phyloP scores from a whole-genome alignment of 83 land plant genomes.

The Thuja plicata region DNA sequence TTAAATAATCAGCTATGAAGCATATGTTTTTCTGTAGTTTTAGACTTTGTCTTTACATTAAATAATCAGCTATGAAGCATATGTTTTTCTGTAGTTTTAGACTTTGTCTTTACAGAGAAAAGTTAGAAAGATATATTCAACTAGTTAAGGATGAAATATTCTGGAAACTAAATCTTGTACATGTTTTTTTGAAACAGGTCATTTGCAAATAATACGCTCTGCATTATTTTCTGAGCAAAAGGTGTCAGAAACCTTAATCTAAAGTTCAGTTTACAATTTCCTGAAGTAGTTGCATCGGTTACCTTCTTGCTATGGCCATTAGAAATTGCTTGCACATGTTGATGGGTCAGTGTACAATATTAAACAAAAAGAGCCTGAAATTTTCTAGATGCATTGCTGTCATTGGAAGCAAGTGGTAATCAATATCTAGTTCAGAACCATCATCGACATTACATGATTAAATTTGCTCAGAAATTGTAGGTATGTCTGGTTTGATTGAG shows the following conservation, averaged over 20 bases:
- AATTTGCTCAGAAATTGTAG: conserved; percentile 2
- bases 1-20: not conserved
- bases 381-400: not conserved
- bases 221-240: not conserved
- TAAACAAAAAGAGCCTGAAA: not conserved
- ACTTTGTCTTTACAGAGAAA: not conserved
- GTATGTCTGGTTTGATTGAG: conserved; percentile 83
- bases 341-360: not conserved
- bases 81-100: not conserved
- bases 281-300: not conserved
- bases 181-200: not conserved
- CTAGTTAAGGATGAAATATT: not conserved
- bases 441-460: not conserved
- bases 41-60: not conserved
- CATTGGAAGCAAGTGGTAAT: not conserved
- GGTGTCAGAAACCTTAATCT: not conserved
- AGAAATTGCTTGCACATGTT: not conserved
- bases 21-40: not conserved
- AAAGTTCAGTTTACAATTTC: not conserved
- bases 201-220: not conserved
- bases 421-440: not conserved
- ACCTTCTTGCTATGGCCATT: not conserved
- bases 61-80: not conserved
- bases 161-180: not conserved
- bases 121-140: not conserved